Evolutionary conservation across 257 asterid species (phyloP).

Genomic region (Fraxinus excelsior): DNA sequence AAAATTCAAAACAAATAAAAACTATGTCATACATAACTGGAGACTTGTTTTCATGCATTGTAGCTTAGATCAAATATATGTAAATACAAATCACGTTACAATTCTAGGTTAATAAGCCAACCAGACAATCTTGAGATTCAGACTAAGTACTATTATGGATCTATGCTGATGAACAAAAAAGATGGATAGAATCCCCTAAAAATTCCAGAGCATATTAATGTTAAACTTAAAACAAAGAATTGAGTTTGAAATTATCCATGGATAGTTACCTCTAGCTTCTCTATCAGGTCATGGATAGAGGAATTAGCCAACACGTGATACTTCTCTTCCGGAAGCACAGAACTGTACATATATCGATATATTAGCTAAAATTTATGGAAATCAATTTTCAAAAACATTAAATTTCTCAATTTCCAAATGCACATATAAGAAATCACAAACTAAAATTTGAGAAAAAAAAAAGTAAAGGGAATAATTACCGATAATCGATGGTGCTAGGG

Average conservation of each 20-base stretch:
- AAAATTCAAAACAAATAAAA: not conserved
- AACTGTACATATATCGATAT: slow-evolving; percentile 47
- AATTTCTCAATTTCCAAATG: not conserved
- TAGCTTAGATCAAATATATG: not conserved
- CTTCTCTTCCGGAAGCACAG: slow-evolving; percentile 72
- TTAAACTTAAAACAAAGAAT: not conserved
- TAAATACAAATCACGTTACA: not conserved
- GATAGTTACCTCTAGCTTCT: slow-evolving; percentile 69
- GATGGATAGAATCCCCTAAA: not conserved
- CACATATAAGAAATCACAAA: not conserved
- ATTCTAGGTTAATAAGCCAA: not conserved
- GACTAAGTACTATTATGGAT: not conserved
- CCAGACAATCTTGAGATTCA: not conserved
- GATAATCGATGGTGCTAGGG: slow-evolving; percentile 58
- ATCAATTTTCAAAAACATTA: not conserved
- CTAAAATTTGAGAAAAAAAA: not conserved
- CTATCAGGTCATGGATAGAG: slow-evolving; percentile 76
- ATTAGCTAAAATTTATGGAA: slow-evolving; percentile 18
- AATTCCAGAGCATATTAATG: not conserved
- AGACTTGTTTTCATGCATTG: not conserved
- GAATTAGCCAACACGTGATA: slow-evolving; percentile 76
- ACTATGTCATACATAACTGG: not conserved
- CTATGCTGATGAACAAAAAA: not conserved
- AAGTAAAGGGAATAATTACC: slow-evolving; percentile 35
- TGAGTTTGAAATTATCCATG: not conserved